Evolutionary conservation across 2,329 filamentous ascomycete species (phyloP), one percentile per base, ranked within the genome.

Genomic region (Ophiostoma piceae): DNA sequence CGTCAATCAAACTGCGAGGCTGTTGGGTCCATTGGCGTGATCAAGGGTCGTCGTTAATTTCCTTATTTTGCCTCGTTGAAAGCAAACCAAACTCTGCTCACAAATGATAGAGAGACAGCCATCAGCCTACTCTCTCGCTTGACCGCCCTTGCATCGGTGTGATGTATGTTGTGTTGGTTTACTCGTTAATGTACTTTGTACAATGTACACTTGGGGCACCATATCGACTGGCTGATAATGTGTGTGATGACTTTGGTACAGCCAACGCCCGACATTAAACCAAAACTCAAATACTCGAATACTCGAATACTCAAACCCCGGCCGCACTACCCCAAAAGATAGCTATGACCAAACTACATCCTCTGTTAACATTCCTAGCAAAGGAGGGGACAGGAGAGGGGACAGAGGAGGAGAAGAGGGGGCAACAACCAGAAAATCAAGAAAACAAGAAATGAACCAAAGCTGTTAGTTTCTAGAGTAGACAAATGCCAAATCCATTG

Each of bases 81-180:
- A 19, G 19, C 16, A 41, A 9, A 14, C 39, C 12, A 8, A 41
- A 41, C 11, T 41, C 39, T 41, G 12, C 39, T 14, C 11, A 41
- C 12, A 14, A 12, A 12, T 12, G 26, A 47, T 47, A 29, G 26
- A 29, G 26, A 29, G 26, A 29, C 14, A 19, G 7, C 5, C 43
- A 47, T 14, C 43, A 19, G 3, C 14, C 26, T 12, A 35, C 57
- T 62, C 26, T 16, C 60, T 35, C 60, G 26, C 60, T 64, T 65
- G 62, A 65, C 62, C 62, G 35, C 62, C 32, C 62, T 65, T 65
- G 62, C 32, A 16, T 65, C 35, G 35, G 62, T 65, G 12, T n/a
- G 57, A 64, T 64, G 29, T 22, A 14, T 65, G 26, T 32, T 62
- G 57, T 62, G 60, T 65, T 65, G 62, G 57, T 12, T 41, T 14